Percentiles rank a stretch among this genome's conserved stretches.
Conservation (phyloP, 1,139 yeast genomes). For the Magnusiomyces magnusii region DNA sequence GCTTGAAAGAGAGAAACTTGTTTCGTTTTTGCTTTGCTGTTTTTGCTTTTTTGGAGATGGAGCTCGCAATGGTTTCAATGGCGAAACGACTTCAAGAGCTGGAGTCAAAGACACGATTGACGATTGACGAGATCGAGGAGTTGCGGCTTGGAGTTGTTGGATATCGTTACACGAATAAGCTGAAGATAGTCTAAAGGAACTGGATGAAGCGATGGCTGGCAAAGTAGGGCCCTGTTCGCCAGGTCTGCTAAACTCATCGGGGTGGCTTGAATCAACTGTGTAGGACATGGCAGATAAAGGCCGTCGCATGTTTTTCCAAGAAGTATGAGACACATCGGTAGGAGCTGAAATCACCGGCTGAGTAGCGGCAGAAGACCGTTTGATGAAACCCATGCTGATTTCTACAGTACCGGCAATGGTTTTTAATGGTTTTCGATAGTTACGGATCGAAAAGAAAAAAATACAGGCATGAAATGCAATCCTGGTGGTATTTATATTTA, state of each 20-base stretch:
- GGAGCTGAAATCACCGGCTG: background rate
- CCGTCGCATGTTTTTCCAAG: background rate
- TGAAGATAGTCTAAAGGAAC: background rate
- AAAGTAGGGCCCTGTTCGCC: background rate
- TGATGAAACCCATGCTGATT: slow-evolving; percentile 1
- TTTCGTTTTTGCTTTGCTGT: background rate
- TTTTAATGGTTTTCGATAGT: background rate
- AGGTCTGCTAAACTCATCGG: background rate
- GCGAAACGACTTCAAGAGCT: background rate
- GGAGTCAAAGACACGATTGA: background rate
- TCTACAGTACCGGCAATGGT: too few species aligned
- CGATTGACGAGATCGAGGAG: background rate
- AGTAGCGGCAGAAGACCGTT: background rate
- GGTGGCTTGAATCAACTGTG: background rate
- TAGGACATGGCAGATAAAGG: background rate
- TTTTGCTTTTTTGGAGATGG: background rate
- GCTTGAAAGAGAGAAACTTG: background rate
- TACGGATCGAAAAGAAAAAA: background rate
- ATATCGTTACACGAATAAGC: background rate
- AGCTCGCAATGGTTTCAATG: background rate
- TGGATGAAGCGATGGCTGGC: slow-evolving; percentile 28
- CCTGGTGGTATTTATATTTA: background rate
- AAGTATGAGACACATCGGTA: background rate
- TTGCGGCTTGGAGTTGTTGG: background rate
- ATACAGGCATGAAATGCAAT: background rate